A percentile compares a stretch with the other conserved stretches of the same genome.
Evolutionary conservation across 768 basidiomycete species (phyloP).

Genomic region (Boletus sp.): DNA sequence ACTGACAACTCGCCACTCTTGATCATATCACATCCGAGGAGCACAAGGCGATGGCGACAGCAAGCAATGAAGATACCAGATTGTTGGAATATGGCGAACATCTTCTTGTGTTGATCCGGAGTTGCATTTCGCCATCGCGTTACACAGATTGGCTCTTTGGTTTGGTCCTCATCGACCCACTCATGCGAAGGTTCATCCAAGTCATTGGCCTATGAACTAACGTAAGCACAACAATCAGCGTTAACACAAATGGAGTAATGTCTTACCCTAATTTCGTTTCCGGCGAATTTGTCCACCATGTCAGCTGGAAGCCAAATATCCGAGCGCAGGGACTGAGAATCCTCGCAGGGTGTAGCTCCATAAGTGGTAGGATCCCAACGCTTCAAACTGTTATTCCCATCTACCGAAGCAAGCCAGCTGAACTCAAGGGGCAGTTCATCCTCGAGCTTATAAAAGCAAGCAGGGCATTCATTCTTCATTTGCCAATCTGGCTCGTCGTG

Average conservation of each 20-base stretch:
- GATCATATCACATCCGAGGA: conserved; percentile 11
- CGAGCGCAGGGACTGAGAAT: background rate
- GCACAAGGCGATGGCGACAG: conserved; percentile 6
- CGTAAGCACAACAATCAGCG: background rate
- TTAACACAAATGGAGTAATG: background rate
- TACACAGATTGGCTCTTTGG: background rate
- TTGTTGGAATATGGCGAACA: conserved; percentile 3
- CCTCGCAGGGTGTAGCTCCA: background rate
- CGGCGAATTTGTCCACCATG: background rate
- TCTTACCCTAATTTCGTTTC: background rate
- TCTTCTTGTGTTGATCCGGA: background rate
- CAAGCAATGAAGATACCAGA: conserved; percentile 4
- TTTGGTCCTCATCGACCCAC: background rate
- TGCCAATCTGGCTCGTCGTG: conserved; percentile 6
- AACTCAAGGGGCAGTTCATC: conserved; percentile 3
- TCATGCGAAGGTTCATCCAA: too few species aligned
- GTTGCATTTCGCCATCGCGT: conserved; percentile 5
- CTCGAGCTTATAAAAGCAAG: conserved; percentile 9
- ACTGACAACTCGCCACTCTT: conserved; percentile 15
- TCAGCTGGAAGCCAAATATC: background rate
- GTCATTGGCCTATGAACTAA: background rate
- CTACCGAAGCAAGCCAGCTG: conserved; percentile 1
- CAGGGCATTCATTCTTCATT: conserved; percentile 6
- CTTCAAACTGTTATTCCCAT: too few species aligned
- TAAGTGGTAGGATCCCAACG: background rate